Percentiles rank a stretch among this genome's conserved stretches.
Conservation (phyloP, 2,329 filamentous ascomycete genomes). For the Trichoderma guizhouense region DNA sequence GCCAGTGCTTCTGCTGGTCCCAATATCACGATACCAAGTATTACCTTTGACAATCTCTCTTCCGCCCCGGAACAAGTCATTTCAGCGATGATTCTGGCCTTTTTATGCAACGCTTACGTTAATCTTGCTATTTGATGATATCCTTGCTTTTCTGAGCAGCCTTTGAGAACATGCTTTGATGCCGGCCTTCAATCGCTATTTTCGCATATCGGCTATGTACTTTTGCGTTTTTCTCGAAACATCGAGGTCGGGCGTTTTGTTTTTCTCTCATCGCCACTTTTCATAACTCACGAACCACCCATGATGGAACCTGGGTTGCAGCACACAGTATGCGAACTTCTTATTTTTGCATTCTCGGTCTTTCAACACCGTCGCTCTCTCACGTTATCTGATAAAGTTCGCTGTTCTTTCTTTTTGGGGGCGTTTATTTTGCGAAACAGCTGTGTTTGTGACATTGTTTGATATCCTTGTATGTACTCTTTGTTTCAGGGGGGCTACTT, state of each 20-base stretch:
- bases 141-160: background rate
- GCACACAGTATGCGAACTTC: background rate
- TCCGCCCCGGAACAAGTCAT: background rate
- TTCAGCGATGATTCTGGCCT: background rate
- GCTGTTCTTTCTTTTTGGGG: background rate
- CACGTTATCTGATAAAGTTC: background rate
- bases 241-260: background rate
- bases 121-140: background rate
- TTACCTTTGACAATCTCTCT: background rate
- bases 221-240: background rate
- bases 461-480: background rate
- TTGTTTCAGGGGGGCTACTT: background rate
- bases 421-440: conserved; percentile 5
- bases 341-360: background rate
- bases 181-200: background rate
- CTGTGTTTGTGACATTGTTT: background rate
- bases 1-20: background rate
- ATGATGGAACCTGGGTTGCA: background rate
- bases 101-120: background rate
- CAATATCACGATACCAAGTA: background rate
- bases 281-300: background rate
- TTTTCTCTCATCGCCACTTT: background rate
- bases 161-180: background rate
- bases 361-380: conserved; percentile 2
- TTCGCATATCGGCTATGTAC: background rate